Conservation (phyloP, 495 filamentous ascomycete species). For the Penicillium pulvis region DNA sequence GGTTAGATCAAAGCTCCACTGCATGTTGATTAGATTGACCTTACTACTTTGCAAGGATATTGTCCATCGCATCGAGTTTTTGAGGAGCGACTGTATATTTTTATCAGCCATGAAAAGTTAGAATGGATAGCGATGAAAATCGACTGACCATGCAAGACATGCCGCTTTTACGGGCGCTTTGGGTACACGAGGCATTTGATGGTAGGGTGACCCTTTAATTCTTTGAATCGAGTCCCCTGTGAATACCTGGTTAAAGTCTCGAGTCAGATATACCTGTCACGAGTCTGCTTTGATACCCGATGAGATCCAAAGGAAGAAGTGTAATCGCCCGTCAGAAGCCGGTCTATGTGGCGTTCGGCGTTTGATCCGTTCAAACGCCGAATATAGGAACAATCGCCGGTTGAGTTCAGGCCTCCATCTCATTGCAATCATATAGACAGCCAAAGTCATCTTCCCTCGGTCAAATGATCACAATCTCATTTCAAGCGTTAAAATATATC, state of each 20-base stretch:
- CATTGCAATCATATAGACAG: too few species aligned
- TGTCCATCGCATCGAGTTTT: slow-evolving; percentile 55
- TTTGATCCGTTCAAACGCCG: slow-evolving; percentile 17
- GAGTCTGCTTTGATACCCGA: not conserved
- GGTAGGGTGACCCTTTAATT: not conserved
- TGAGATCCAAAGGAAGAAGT: not conserved
- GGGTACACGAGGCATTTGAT: slow-evolving; percentile 6
- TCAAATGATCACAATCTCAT: too few species aligned
- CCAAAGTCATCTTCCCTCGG: too few species aligned
- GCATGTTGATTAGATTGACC: not conserved
- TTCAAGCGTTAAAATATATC: too few species aligned
- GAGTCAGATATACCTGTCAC: not conserved
- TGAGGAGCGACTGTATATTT: slow-evolving; percentile 45
- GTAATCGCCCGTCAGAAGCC: not conserved
- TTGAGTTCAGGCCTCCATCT: too few species aligned
- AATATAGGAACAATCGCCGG: slow-evolving; percentile 3
- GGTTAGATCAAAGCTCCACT: not conserved
- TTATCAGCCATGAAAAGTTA: not conserved
- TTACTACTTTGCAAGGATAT: slow-evolving; percentile 40
- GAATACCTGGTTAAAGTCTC: not conserved
- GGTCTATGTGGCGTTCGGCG: slow-evolving; percentile 8
- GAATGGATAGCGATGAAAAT: not conserved
- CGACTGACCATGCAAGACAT: slow-evolving; percentile 54
- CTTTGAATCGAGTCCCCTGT: not conserved
- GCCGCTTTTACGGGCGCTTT: slow-evolving; percentile 53